Evolutionary conservation across 805 yeast species (phyloP).

Genomic region (Sugiyamaella mastotermitis): DNA sequence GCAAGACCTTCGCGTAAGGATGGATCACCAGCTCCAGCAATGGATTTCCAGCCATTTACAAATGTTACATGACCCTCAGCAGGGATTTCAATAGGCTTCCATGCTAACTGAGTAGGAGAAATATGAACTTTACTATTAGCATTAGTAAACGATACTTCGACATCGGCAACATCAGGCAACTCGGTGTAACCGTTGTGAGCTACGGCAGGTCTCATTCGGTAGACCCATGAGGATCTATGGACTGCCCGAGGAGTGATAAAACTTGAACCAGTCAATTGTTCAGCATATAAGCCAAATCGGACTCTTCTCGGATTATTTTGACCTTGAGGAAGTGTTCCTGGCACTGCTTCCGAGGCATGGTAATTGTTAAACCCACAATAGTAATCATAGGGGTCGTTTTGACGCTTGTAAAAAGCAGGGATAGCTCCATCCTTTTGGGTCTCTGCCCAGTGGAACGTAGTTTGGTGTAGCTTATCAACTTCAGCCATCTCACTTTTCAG

Average conservation of each 20-base stretch:
- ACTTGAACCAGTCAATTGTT: constrained; percentile 26
- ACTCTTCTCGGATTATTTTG: constrained; percentile 23
- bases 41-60: constrained; percentile 16
- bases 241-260: constrained; percentile 24
- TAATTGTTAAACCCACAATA: constrained; percentile 17
- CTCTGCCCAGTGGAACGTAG: constrained; percentile 1
- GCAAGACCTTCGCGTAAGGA: constrained; percentile 16
- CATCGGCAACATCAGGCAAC: background rate
- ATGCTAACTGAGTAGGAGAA: constrained; percentile 19
- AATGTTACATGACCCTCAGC: constrained; percentile 9
- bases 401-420: background rate
- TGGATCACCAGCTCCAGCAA: constrained; percentile 20
- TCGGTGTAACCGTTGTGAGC: constrained; percentile 15
- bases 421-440: constrained; percentile 1
- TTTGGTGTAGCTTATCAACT: constrained; percentile 1
- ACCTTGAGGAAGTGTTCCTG: constrained; percentile 23
- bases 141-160: background rate
- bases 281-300: constrained; percentile 25
- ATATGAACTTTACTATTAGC: constrained; percentile 4
- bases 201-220: constrained; percentile 22
- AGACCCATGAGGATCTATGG: constrained; percentile 24
- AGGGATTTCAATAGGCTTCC: constrained; percentile 17
- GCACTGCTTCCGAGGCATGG: constrained; percentile 21
- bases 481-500: too few relatives aligned
- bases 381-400: constrained; percentile 14